Evolutionary conservation across 352 stramenopile genomes (phyloP), one percentile per base, ranked within the genome.

Genomic region (Phytophthora hibernalis): DNA sequence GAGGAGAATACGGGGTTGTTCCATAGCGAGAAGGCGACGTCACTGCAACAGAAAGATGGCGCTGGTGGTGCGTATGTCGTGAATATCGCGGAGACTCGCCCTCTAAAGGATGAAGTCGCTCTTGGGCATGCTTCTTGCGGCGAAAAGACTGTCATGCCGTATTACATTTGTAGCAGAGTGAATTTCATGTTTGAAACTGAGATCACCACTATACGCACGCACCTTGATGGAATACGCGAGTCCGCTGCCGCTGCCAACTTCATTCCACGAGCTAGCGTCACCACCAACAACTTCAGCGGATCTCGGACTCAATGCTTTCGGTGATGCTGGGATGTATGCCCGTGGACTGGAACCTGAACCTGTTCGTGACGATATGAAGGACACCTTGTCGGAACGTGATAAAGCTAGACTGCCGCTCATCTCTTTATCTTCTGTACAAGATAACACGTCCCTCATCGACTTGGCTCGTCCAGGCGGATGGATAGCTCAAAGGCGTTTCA

Each of bases 91-190:
- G 48, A 43, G 55, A 64, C 35, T 74, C 64, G 16, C 59, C 58
- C 10, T 72, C 65, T 2, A 91, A 58, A 18, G 80, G 82, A 54
- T 79, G 75, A 47, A 91, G 53, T 15, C 80, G 62, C 40, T 80
- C 69, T 30, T 65, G 75, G 7, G 81, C 61, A 44, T 80, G 72
- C 28, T 80, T 88, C 47, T 91, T 91, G 38, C 78, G 69, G 13
- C 77, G 72, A 51, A 87, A 82, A 21, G 61, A 80, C 77, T 87
- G 48, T 3, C 22, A 33, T 18, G 30, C 16, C 20, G 67, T 10
- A 65, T 40, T 6, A n/a, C n/a, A n/a, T n/a, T n/a, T n/a, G n/a
- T n/a, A 49, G 3, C 33, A 56, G 2, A 16, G 20, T 24, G 7
- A 26, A 48, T 13, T 12, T 21, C n/a, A 44, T 21, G 38, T 13